phyloP scores from a whole-genome alignment of 2,329 filamentous ascomycete genomes.

The Mariannaea elegans region DNA sequence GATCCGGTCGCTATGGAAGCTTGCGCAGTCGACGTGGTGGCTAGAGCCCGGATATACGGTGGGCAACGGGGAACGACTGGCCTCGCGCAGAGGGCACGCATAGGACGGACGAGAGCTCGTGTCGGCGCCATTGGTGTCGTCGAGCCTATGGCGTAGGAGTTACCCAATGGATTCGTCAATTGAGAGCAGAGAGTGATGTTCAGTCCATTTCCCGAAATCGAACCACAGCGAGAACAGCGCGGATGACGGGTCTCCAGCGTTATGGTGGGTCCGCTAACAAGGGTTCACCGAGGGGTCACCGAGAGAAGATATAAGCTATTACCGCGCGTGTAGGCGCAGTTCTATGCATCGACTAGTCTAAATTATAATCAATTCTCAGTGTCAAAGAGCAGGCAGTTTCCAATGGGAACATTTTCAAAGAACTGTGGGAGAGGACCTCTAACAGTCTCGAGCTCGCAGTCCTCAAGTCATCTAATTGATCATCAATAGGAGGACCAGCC shows the following conservation, averaged over 20 bases:
- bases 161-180: slow-evolving; percentile 19
- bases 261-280: slow-evolving; percentile 28
- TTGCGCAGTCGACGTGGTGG: slow-evolving; percentile 31
- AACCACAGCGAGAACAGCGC: slow-evolving; percentile 35
- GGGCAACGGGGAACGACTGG: slow-evolving; percentile 25
- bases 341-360: too few relatives aligned
- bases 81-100: slow-evolving; percentile 28
- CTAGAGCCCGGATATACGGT: slow-evolving; percentile 31
- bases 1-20: slow-evolving; percentile 30
- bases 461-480: too few relatives aligned
- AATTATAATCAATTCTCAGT: too few relatives aligned
- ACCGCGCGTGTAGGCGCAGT: too few relatives aligned
- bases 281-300: slow-evolving; percentile 13
- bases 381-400: too few relatives aligned
- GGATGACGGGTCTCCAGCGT: slow-evolving; percentile 15
- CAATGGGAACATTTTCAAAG: too few relatives aligned
- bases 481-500: too few relatives aligned
- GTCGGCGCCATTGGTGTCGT: slow-evolving; percentile 30
- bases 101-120: slow-evolving; percentile 27
- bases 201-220: slow-evolving; percentile 26
- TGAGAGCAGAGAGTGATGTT: slow-evolving; percentile 6
- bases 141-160: neutral
- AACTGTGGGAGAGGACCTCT: too few relatives aligned
- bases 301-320: too few relatives aligned
- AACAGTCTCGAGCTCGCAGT: too few relatives aligned